phyloP scores from a whole-genome alignment of 1,139 yeast genomes.

The Yamadazyma triangularis region DNA sequence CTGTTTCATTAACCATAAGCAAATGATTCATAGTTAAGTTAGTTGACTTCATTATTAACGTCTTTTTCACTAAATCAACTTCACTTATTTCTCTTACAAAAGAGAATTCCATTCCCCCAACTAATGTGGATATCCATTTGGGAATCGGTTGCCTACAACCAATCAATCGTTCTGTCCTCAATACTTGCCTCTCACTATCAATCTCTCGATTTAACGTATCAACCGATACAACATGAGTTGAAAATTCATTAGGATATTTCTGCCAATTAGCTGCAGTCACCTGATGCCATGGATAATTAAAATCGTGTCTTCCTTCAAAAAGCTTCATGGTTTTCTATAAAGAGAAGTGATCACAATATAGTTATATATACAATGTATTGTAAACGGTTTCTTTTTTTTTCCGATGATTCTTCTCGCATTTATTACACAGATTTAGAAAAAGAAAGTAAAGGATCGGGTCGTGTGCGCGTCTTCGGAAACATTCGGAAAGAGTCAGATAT shows the following conservation, averaged over 20 bases:
- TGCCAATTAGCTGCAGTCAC: constrained; percentile 97
- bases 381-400: too few species aligned
- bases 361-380: too few species aligned
- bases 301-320: constrained; percentile 63
- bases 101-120: constrained; percentile 71
- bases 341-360: too few species aligned
- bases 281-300: constrained; percentile 87
- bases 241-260: constrained; percentile 88
- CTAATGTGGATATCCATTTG: constrained; percentile 66
- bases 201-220: constrained; percentile 77
- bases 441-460: too few species aligned
- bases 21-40: constrained; percentile 80
- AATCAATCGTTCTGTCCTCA: constrained; percentile 81
- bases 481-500: too few species aligned
- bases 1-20: constrained; percentile 80
- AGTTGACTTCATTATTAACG: constrained; percentile 76
- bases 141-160: constrained; percentile 91
- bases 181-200: constrained; percentile 48
- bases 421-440: too few species aligned
- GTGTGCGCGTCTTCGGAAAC: too few species aligned
- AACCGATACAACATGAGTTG: constrained; percentile 93
- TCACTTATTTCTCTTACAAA: constrained; percentile 88
- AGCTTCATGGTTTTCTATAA: constrained; percentile 72
- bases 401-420: too few species aligned
- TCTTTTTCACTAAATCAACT: constrained; percentile 62